Evolutionary conservation across 2,329 filamentous ascomycete species (phyloP), one percentile per base, ranked within the genome.

Genomic region (Talaromyces funiculosus): DNA sequence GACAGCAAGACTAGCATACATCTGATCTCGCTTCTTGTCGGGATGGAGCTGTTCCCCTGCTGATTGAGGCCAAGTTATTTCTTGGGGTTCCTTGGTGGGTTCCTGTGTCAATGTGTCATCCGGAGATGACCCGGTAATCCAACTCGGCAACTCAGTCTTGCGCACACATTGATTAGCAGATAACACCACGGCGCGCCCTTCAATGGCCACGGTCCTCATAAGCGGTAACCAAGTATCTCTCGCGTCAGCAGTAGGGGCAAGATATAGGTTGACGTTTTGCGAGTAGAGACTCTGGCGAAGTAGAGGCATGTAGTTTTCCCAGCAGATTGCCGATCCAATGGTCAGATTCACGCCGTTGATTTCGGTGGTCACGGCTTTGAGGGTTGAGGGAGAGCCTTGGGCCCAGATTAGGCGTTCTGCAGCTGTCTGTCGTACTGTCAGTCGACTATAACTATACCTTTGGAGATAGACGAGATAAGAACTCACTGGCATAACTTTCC

Each of bases 291-390:
- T 83, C 71, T 96, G 89, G 18, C 93, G 84, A 7, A 97, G 80
- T 18, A 97, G 78, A 0, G 92, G 92, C 92, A 96, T 97, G 77
- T 93, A 96, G 73, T 90, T 96, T 74, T 97, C 92, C 92, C 92
- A 97, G 80, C 92, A 96, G 66, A 97, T 95, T 3, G 92, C 93
- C 3, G 89, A 86, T 0, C 88, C 92, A 62, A 97, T 83, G 60
- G 90, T 93, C 62, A 97, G 77, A 64, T 85, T 86, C 2, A 92
- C 84, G 54, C 90, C 91, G 63, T 88, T 87, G 72, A 97, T 91
- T 24, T 81, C 84, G 1, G 91, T 92, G 26, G 85, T 88, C 1
- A 96, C 85, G 3, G 92, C 92, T 64, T 85, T 85, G 29, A 97
- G 82, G 3, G 90, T 94, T 0, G 84, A 84, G 0, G 92, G 85